phyloP scores from a whole-genome alignment of 768 basidiomycete genomes.

The Mycena maculata region DNA sequence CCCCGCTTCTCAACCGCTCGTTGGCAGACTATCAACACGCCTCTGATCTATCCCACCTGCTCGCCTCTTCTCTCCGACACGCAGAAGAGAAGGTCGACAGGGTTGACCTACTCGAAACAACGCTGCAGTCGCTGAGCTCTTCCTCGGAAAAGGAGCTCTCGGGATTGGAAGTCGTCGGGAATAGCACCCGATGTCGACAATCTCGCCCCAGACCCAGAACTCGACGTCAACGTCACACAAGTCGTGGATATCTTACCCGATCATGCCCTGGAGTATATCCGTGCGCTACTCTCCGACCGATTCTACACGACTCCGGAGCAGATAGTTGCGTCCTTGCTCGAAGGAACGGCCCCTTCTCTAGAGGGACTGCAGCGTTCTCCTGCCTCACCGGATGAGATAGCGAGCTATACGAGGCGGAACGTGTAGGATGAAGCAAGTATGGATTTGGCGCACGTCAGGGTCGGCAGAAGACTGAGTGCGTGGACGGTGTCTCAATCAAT shows the following conservation, averaged over 20 bases:
- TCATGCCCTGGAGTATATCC: slow-evolving; percentile 65
- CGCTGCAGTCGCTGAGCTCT: slow-evolving; percentile 56
- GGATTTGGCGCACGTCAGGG: slow-evolving; percentile 66
- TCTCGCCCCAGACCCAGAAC: slow-evolving; percentile 51
- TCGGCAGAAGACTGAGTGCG: slow-evolving; percentile 75
- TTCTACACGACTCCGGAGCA: slow-evolving; percentile 68
- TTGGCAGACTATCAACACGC: slow-evolving; percentile 79
- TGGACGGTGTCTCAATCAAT: slow-evolving; percentile 6
- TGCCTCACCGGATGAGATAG: slow-evolving; percentile 39
- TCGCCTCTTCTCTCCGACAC: slow-evolving; percentile 57
- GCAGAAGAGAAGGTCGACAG: slow-evolving; percentile 67
- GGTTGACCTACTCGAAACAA: slow-evolving; percentile 65
- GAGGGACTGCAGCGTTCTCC: slow-evolving; percentile 38
- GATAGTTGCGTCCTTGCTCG: slow-evolving; percentile 79
- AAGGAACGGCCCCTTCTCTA: slow-evolving; percentile 70
- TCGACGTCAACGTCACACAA: slow-evolving; percentile 72
- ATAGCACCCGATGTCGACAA: slow-evolving; percentile 53
- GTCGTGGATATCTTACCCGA: slow-evolving; percentile 84
- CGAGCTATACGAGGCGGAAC: slow-evolving; percentile 65
- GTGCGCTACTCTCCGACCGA: slow-evolving; percentile 62
- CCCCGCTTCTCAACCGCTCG: slow-evolving; percentile 74
- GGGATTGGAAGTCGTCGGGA: slow-evolving; percentile 70
- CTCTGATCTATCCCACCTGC: slow-evolving; percentile 66
- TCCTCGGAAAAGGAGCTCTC: slow-evolving; percentile 52
- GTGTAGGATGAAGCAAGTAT: slow-evolving; percentile 80